Evolutionary conservation across 2,329 filamentous ascomycete genomes (phyloP), one percentile per base, ranked within the genome.

Genomic region (Plenodomus biglobosus): DNA sequence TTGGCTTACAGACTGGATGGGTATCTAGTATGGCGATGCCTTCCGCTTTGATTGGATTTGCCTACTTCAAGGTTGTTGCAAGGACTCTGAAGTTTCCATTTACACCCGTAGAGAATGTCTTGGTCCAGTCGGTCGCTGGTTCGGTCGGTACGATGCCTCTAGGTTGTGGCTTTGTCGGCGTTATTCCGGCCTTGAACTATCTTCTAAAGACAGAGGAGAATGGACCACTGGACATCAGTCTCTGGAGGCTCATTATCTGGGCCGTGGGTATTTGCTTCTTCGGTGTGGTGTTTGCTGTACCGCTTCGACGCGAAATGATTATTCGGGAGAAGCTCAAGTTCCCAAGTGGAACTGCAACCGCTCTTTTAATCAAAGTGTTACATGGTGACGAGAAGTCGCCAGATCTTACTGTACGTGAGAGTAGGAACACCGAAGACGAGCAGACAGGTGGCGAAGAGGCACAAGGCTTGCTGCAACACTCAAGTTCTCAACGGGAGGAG

Each of bases 141-240:
- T 89, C 89, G 15, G 95, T 97, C 72, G 94, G 92, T 1, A 95
- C 95, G 4, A 97, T 97, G 90, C 94, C 94, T 0, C 76, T 99
- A 10, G 92, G 92, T 1, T 95, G 92, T 62, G 94, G 94, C 1
- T 96, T 97, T 66, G 92, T 97, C 16, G 92, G 92, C 4, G 92
- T 97, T 8, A 86, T 97, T 52, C 94, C 94, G 1, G 92, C 92
- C 0, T 80, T 99, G 76, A 90, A 96, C 65, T 96, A 89, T 60
- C 76, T 99, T 40, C 73, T 99, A 42, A 85, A 81, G 43, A 75
- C 83, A 1, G 85, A 88, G 16, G 94, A 99, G 73, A 84, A 85
- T 48, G 91, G 90, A 0, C 90, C 90, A 0, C 72, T 96, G 16
- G 76, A 81, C 44, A 74, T 96, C 38, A 83, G 84, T 30, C 79